phyloP scores from a whole-genome alignment of 768 basidiomycete species.

The Serendipita indica region DNA sequence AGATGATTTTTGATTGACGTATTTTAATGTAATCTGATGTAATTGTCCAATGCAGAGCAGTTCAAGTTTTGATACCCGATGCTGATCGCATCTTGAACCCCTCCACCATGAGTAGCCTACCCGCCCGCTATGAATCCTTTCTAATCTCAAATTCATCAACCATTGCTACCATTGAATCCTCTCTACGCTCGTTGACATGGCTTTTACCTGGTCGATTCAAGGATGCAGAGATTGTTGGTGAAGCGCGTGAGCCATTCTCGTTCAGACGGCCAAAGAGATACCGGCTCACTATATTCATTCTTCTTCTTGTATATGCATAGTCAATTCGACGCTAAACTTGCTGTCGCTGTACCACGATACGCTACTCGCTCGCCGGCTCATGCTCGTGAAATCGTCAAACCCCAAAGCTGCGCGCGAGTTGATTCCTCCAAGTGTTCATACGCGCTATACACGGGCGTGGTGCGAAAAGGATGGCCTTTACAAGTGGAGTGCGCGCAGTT shows the following conservation, averaged over 20 bases:
- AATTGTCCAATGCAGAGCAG: neutral
- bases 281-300: neutral
- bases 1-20: neutral
- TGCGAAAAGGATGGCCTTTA: constrained; percentile 52
- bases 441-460: constrained; percentile 86
- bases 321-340: constrained; percentile 45
- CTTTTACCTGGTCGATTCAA: constrained; percentile 92
- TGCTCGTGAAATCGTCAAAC: constrained; percentile 26
- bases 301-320: neutral
- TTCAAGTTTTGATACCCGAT: neutral
- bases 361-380: constrained; percentile 53
- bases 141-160: constrained; percentile 73
- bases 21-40: neutral
- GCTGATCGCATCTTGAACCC: neutral
- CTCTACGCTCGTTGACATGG: constrained; percentile 83
- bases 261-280: constrained; percentile 5
- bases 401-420: constrained; percentile 53
- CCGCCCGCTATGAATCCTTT: constrained; percentile 57
- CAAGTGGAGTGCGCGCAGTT: constrained; percentile 58
- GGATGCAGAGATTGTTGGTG: constrained; percentile 90
- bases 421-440: constrained; percentile 61
- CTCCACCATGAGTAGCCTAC: constrained; percentile 11
- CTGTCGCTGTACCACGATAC: constrained; percentile 93
- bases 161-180: constrained; percentile 78
- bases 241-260: constrained; percentile 57